phyloP scores from a whole-genome alignment of 148 eudicot species.

The Linanthus parryae region DNA sequence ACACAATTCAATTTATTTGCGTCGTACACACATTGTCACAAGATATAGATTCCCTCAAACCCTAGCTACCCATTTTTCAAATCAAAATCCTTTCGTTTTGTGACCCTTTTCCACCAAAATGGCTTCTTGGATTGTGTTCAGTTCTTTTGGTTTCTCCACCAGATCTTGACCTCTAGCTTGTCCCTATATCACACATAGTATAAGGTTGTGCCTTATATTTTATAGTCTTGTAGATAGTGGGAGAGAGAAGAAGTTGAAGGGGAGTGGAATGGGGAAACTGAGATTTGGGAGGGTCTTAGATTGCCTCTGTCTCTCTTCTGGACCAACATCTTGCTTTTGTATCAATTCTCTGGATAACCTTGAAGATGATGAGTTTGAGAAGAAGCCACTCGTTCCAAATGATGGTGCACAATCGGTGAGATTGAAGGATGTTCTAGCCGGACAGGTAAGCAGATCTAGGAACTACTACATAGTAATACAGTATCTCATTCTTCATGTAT shows the following conservation, averaged over 20 bases:
- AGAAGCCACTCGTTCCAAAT: constrained; percentile 51
- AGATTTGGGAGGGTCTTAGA: constrained; percentile 61
- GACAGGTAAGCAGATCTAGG: too few species aligned
- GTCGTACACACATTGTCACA: too few species aligned
- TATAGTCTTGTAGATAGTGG: too few species aligned
- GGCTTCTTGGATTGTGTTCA: constrained; percentile 36
- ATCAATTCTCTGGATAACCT: too few species aligned
- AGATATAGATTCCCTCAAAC: neutral
- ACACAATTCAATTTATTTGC: too few species aligned
- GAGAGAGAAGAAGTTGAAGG: constrained; percentile 1
- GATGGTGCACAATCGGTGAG: constrained; percentile 30
- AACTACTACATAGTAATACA: too few species aligned
- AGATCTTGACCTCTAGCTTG: constrained; percentile 36
- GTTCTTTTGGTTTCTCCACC: constrained; percentile 26
- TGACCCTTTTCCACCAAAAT: constrained; percentile 17
- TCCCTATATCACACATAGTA: constrained; percentile 27
- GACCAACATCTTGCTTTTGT: too few species aligned
- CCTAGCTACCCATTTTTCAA: constrained; percentile 10
- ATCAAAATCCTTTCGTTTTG: constrained; percentile 12
- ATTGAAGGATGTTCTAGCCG: constrained; percentile 55
- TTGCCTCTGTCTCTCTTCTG: constrained; percentile 54
- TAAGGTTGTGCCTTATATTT: too few species aligned
- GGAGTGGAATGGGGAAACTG: constrained; percentile 41
- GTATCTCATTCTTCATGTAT: too few species aligned
- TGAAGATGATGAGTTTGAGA: constrained; percentile 50